These are phyloP conservation scores for Rhizomucor pusillus DNA, from an alignment of 371 early-diverging fungal genomes.

Conservation along the genomic window DNA sequence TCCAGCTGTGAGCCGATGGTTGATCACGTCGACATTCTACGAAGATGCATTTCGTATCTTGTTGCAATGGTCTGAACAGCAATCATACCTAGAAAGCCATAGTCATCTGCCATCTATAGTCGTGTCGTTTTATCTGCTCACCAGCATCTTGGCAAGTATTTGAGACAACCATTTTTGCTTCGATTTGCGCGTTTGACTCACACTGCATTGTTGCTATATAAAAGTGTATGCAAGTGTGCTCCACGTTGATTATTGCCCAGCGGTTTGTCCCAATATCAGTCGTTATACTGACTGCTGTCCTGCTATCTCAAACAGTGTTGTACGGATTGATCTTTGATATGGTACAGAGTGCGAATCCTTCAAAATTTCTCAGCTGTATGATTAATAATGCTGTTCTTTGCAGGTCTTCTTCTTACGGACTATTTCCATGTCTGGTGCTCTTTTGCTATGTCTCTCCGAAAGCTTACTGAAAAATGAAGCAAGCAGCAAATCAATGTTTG, in stretches of 20 bases:
- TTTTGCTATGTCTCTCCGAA: conserved; percentile 86
- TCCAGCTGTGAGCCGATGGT: conserved; percentile 25
- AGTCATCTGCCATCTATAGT: conserved; percentile 18
- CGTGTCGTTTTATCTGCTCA: conserved; percentile 18
- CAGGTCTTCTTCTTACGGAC: conserved; percentile 82
- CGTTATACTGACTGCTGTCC: conserved; percentile 65
- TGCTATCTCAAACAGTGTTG: conserved; percentile 79
- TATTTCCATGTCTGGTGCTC: conserved; percentile 86
- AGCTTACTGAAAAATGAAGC: conserved; percentile 39
- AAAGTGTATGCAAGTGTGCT: conserved; percentile 72
- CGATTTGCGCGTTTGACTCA: too few relatives aligned
- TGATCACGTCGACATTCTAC: conserved; percentile 37
- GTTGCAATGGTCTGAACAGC: conserved; percentile 31
- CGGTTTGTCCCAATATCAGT: conserved; percentile 75
- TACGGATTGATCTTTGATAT: conserved; percentile 90
- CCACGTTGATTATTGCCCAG: conserved; percentile 74
- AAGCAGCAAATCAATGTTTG: conserved; percentile 53
- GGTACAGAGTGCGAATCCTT: conserved; percentile 16
- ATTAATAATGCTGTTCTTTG: background rate
- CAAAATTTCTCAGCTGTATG: background rate
- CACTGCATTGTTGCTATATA: too few relatives aligned
- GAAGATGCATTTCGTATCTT: conserved; percentile 36
- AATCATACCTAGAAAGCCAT: conserved; percentile 15
- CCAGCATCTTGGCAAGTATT: conserved; percentile 66
- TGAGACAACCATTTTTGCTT: background rate